These are phyloP conservation scores for Byssothecium circinans DNA, from an alignment of 2,329 filamentous ascomycete species.

Conservation along the genomic window DNA sequence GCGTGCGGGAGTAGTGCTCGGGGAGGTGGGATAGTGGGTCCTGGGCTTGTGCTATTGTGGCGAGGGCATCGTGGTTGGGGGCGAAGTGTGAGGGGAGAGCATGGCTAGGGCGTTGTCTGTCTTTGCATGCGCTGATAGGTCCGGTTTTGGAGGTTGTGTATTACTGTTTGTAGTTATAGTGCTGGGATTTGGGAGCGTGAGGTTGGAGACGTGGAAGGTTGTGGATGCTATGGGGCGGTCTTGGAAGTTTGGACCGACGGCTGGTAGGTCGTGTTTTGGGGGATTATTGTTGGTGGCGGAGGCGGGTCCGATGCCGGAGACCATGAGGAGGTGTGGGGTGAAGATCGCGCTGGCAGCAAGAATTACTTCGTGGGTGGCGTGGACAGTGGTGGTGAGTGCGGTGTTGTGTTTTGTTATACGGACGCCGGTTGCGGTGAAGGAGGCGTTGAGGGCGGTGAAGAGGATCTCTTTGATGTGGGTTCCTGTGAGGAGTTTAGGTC, in stretches of 20 bases:
- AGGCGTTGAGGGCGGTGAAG: conserved; percentile 9
- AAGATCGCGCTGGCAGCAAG: conserved; percentile 60
- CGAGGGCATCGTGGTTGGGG: too few species aligned
- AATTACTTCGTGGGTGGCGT: conserved; percentile 56
- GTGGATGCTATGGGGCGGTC: conserved; percentile 34
- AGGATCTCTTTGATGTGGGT: conserved; percentile 29
- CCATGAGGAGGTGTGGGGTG: conserved; percentile 56
- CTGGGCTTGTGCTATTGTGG: too few species aligned
- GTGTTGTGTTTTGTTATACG: conserved; percentile 3
- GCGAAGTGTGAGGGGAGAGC: too few species aligned
- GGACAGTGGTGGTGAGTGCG: conserved; percentile 8
- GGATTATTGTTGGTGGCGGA: conserved; percentile 24
- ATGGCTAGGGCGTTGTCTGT: conserved; percentile 14
- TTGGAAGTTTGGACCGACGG: conserved; percentile 39
- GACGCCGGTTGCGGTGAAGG: not conserved
- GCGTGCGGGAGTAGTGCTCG: too few species aligned
- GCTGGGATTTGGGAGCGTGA: not conserved
- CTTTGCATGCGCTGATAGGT: not conserved
- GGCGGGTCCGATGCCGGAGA: conserved; percentile 33
- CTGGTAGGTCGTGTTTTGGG: conserved; percentile 28
- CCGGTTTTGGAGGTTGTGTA: conserved; percentile 1
- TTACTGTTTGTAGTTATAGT: too few species aligned
- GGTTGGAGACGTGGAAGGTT: conserved; percentile 17
- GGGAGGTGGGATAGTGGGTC: too few species aligned
- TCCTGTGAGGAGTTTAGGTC: conserved; percentile 26